Evolutionary conservation across 768 basidiomycete genomes (phyloP), one percentile per base, ranked within the genome.

Genomic region (Mycena vulgaris): DNA sequence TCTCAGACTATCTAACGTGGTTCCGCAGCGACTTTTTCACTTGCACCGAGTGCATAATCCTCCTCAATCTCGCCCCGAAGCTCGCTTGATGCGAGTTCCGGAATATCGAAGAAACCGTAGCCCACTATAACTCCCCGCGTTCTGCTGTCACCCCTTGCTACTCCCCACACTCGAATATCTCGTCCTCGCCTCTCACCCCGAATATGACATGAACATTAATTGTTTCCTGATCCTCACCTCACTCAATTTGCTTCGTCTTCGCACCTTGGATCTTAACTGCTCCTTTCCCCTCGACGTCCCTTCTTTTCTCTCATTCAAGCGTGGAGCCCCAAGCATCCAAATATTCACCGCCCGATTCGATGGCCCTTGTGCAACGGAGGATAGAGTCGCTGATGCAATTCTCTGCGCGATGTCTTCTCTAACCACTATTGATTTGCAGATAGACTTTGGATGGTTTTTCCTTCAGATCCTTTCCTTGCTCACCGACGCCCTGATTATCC

Each of bases 241-340:
- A 6, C 65, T 66, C 48, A 42, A 35, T 23, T n/a, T 42, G 8
- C 56, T 48, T 6, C 19, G 14, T 3, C 65, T 66, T 30, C 56
- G 17, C 57, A 49, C 47, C 3, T 25, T 66, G 35, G 2, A 17
- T 8, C 23, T 66, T n/a, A 3, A 1, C 7, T 51, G 37, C 28
- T 11, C 9, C 2, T 58, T 28, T 25, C 7, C 3, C 2, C 31
- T 52, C 47, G 13, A 21, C 27, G 37, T n/a, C 19, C 16, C 25
- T 6, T 28, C 31, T 7, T 40, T 59, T 17, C n/a, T 23, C 11
- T 58, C 57, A 10, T 66, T 66, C 33, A 45, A 58, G 0, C 11
- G 39, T 17, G 5, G 49, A 28, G 17, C 56, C 11, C 28, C 65
- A 1, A 3, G 3, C 56, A 58, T 66, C n/a, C 45, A 40, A 17